A percentile compares a stretch with the other conserved stretches of the same genome.
These are phyloP conservation scores for Penicillium crystallinum DNA, from an alignment of 495 filamentous ascomycete species.

Conservation along the genomic window DNA sequence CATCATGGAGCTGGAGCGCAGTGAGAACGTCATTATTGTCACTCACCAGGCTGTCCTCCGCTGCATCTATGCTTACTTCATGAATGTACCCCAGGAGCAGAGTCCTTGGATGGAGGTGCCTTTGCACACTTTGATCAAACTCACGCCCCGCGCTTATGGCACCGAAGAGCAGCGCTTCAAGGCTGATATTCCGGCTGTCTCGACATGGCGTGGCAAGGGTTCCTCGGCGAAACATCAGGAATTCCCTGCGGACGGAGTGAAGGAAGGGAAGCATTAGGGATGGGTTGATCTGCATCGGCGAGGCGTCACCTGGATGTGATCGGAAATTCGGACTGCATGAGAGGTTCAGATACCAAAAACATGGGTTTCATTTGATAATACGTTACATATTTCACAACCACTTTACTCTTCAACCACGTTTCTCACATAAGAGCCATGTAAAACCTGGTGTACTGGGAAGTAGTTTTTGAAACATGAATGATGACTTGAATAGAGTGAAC, in stretches of 20 bases:
- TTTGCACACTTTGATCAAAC: conserved; percentile 90
- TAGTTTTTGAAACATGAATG: too few species aligned
- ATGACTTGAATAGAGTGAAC: too few species aligned
- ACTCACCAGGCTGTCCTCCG: conserved; percentile 95
- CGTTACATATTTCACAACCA: conserved; percentile 1
- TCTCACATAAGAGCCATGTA: neutral
- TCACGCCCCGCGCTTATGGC: conserved; percentile 90
- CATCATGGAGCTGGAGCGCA: conserved; percentile 97
- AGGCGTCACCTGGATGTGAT: conserved; percentile 7
- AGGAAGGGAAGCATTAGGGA: conserved; percentile 9
- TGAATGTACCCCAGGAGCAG: conserved; percentile 87
- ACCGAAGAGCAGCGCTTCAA: conserved; percentile 82
- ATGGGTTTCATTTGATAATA: neutral
- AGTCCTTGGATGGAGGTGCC: conserved; percentile 98
- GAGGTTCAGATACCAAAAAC: conserved; percentile 18
- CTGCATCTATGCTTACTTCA: conserved; percentile 98
- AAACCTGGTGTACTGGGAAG: neutral
- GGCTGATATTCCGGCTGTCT: conserved; percentile 89
- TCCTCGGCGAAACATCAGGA: conserved; percentile 73
- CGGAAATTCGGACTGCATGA: conserved; percentile 10
- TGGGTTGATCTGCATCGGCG: conserved; percentile 10
- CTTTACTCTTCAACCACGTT: neutral
- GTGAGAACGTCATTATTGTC: conserved; percentile 95
- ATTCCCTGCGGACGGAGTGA: conserved; percentile 21
- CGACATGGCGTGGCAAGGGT: conserved; percentile 89